Evolutionary conservation across 345 rosid species (phyloP), one percentile per base, ranked within the genome.

Genomic region (Hevea brasiliensis): DNA sequence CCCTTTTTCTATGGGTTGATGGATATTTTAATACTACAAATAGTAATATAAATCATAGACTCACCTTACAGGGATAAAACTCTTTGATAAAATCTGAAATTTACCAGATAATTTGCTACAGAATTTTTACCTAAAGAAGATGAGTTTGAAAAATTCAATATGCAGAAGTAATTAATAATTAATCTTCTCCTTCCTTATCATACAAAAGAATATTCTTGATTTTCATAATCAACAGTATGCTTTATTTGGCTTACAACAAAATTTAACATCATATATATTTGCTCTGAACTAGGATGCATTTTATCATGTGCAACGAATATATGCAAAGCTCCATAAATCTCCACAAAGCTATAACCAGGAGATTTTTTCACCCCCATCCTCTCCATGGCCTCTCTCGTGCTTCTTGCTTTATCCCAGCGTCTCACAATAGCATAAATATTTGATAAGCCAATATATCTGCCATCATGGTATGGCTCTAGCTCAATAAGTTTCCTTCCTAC

Each of bases 401-500:
- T 79, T 75, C 85, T 85, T 11, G 93, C 92, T 26, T 92, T 91
- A 0, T 81, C 90, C 92, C 89, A 90, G 58, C 81, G 84, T 73
- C 82, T 81, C 62, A 65, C 78, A 64, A 75, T 67, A 0, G 95
- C 91, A 68, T 89, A 94, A 67, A 80, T 88, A 11, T 92, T 89
- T 2, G 98, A 84, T 41, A 93, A 72, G 0, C 92, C 96, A 0
- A 87, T 48, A 29, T 94, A 92, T 72, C 97, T 83, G 10, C 93
- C 98, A 53, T 88, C 95, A 48, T 88, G 84, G 72, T 86, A 77
- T 0, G 97, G 98, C 66, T 94, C 86, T 68, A 90, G 37, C 77
- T 87, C 97, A 15, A 92, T 60, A 73, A 92, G 93, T 84, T 76
- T 89, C 85, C 79, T 88, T 62, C 98, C 98, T 5, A 87, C 84